Conservation (phyloP, 1,139 yeast species). For the Geotrichum reessii region DNA sequence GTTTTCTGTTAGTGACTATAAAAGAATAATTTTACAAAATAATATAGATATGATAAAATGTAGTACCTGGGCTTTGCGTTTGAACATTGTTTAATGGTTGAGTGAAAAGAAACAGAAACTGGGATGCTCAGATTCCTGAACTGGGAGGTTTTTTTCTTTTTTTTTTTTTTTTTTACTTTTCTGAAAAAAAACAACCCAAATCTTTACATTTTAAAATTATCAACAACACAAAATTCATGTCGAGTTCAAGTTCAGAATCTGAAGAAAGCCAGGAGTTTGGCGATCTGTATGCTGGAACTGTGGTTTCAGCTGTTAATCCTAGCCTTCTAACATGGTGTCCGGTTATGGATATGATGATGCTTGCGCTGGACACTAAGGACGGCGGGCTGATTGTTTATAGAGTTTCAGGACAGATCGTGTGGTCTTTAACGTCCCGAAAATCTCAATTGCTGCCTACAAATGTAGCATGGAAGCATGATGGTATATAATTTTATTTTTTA, state of each 20-base stretch:
- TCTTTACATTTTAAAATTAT: neutral
- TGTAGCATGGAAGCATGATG: conserved; percentile 39
- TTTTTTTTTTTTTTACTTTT: neutral
- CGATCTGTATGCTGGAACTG: conserved; percentile 4
- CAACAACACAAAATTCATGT: neutral
- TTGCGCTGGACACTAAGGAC: conserved; percentile 39
- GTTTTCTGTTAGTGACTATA: conserved; percentile 17
- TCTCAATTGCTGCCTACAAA: conserved; percentile 6
- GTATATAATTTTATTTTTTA: conserved; percentile 21
- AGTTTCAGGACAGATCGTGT: conserved; percentile 51
- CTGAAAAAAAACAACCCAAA: too few relatives aligned
- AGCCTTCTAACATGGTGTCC: conserved; percentile 51
- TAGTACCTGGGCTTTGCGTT: conserved; percentile 49
- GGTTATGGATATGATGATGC: conserved; percentile 48
- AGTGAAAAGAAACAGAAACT: neutral
- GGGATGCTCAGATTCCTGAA: neutral
- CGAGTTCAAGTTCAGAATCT: conserved; percentile 1
- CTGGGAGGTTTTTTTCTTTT: neutral
- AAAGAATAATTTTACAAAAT: conserved; percentile 10
- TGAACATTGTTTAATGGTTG: conserved; percentile 45
- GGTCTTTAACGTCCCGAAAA: conserved; percentile 38
- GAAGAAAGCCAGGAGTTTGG: conserved; percentile 8
- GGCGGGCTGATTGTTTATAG: conserved; percentile 50
- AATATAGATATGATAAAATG: neutral
- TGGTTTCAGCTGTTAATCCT: conserved; percentile 35